phyloP scores from a whole-genome alignment of 1,284 basidiomycete genomes.

The Ganoderma resinaceum region DNA sequence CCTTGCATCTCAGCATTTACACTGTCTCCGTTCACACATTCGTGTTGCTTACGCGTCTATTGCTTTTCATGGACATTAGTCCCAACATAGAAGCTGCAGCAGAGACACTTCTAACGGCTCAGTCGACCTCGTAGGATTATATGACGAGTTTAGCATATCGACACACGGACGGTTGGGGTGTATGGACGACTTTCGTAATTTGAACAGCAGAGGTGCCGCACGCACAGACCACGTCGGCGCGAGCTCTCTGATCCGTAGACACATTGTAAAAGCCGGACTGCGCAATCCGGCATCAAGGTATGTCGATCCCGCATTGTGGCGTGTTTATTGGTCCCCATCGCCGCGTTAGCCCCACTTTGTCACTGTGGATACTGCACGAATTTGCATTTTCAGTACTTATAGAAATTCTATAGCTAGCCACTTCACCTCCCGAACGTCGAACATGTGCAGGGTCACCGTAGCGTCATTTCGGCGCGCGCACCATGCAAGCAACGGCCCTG shows the following conservation, averaged over 20 bases:
- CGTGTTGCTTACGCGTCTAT: constrained; percentile 4
- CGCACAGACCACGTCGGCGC: background rate
- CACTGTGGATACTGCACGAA: background rate
- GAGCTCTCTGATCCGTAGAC: background rate
- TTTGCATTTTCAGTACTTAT: background rate
- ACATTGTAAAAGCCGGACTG: background rate
- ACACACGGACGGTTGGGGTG: background rate
- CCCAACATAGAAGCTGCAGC: constrained; percentile 82
- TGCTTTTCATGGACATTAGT: constrained; percentile 45
- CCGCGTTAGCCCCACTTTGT: background rate
- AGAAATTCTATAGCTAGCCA: background rate
- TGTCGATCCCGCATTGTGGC: background rate
- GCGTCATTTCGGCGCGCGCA: background rate
- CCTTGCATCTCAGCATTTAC: background rate
- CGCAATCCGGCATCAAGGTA: background rate
- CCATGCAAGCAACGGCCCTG: background rate
- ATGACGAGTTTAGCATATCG: background rate
- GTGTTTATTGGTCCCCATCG: background rate
- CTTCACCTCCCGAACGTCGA: background rate
- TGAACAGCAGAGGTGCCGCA: too few species aligned
- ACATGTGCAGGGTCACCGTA: background rate
- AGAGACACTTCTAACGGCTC: constrained; percentile 67
- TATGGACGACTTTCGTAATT: background rate
- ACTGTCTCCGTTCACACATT: background rate
- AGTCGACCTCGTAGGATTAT: constrained; percentile 21